Evolutionary conservation across 495 filamentous ascomycete species (phyloP).

Genomic region (Pyronema domesticum): DNA sequence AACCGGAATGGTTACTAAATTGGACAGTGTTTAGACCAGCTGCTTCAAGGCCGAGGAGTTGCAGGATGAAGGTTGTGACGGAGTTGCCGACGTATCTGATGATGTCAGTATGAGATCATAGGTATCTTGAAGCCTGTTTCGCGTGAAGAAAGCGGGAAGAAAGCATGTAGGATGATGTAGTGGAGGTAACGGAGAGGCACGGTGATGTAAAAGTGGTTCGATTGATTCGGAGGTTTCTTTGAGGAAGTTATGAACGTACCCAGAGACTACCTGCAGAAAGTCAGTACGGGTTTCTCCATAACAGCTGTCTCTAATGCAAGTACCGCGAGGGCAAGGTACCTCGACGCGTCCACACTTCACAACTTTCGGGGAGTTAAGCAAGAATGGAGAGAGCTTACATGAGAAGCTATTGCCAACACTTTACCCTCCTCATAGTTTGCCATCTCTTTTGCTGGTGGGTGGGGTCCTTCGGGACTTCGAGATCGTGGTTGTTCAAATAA

Average conservation of each 20-base stretch:
- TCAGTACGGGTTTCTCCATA: neutral
- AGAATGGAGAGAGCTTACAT: conserved; percentile 46
- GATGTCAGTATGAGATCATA: conserved; percentile 2
- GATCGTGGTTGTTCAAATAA: conserved; percentile 22
- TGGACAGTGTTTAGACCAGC: conserved; percentile 87
- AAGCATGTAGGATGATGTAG: conserved; percentile 8
- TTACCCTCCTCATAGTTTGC: neutral
- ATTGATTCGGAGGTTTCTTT: too few relatives aligned
- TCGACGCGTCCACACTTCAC: neutral
- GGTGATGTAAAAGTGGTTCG: too few relatives aligned
- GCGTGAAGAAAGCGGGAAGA: conserved; percentile 6
- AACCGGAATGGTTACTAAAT: conserved; percentile 91
- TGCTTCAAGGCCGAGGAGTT: conserved; percentile 82
- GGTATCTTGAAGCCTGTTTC: conserved; percentile 10
- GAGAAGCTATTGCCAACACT: conserved; percentile 87
- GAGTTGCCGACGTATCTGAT: conserved; percentile 88
- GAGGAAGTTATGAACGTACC: conserved; percentile 9
- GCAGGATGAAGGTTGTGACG: conserved; percentile 83
- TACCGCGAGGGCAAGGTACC: neutral
- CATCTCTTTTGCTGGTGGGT: conserved; percentile 14
- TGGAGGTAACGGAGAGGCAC: conserved; percentile 3
- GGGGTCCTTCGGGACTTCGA: conserved; percentile 42
- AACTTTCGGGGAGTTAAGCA: neutral
- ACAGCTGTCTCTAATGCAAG: too few relatives aligned
- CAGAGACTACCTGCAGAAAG: conserved; percentile 18